Evolutionary conservation across 345 rosid genomes (phyloP), one percentile per base, ranked within the genome.

Genomic region (Citrus trifoliata): DNA sequence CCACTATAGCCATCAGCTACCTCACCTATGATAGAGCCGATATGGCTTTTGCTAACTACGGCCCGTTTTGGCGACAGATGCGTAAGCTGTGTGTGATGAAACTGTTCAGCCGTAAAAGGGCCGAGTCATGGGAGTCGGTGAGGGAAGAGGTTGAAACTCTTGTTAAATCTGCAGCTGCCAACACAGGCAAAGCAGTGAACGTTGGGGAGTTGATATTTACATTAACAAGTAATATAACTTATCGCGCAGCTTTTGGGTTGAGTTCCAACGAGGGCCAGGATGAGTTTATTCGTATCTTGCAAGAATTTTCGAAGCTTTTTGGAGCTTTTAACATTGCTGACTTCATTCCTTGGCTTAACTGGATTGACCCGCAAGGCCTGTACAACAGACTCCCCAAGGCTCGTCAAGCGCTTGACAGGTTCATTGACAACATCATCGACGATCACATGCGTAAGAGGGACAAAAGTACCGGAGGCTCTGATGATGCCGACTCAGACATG

Each of bases 51-150:
- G 95, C 98, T 18, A 91, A 93, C 82, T 97, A 94, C 75, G 99
- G 99, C 0, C 98, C 99, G 1, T 94, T 93, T 62, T 94, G 99
- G 99, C 82, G 99, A 37, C 98, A 94, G 88, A 94, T 94, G 99
- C 83, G 99, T 1, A 97, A 97, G 86, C 88, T 94, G 4, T 91
- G 97, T 59, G 98, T 93, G 68, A 88, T 94, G 91, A 91, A 88
- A 86, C 85, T 94, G 18, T 97, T 97, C 78, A 97, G 99, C 81
- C 92, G 99, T 10, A 94, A 91, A 81, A 53, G 99, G 67, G 98
- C 93, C 0, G 99, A 93, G 82, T 97, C 99, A 0, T 97, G 98
- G 99, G 91, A 85, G 16, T 94, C 99, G 0, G 97, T 97, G 6
- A 78, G 98, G 2, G 96, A 97, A 6, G 99, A 97, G 85, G 98